Evolutionary conservation across 306 rosid genomes (phyloP).

Genomic region (Rubus idaeus): DNA sequence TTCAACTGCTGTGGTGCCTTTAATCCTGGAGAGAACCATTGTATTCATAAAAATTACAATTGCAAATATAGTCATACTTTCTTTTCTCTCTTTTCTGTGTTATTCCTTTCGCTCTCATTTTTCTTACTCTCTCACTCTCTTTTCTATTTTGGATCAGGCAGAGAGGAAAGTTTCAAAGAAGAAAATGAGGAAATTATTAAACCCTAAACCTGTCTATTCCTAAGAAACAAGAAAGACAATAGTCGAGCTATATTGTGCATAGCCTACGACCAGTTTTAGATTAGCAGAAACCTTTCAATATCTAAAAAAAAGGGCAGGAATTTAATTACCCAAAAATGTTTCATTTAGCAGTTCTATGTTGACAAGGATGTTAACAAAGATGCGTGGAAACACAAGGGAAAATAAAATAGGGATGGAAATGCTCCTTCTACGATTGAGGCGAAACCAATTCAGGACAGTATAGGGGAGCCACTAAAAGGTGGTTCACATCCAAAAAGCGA

Average conservation of each 20-base stretch:
- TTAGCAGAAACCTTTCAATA: background rate
- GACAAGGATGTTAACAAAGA: background rate
- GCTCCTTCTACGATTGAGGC: background rate
- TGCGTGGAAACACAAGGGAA: background rate
- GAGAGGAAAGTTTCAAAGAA: background rate
- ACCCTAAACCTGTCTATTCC: background rate
- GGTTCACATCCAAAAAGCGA: background rate
- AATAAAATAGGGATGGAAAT: background rate
- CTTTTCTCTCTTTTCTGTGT: background rate
- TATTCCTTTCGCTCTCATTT: no score
- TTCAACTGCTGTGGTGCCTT: constrained; percentile 87
- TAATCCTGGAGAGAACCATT: constrained; percentile 50
- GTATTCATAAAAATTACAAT: background rate
- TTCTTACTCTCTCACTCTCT: background rate
- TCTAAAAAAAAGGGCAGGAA: background rate
- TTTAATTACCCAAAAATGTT: background rate
- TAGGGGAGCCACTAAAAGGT: background rate
- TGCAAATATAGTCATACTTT: background rate
- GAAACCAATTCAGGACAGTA: background rate
- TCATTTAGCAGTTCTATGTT: background rate
- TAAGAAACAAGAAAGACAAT: background rate
- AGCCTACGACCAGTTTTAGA: background rate
- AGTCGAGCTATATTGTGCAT: background rate
- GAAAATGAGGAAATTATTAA: background rate
- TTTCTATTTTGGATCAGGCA: background rate